Conservation (phyloP, 495 filamentous ascomycete genomes). For the Penicillium cinerascens region DNA sequence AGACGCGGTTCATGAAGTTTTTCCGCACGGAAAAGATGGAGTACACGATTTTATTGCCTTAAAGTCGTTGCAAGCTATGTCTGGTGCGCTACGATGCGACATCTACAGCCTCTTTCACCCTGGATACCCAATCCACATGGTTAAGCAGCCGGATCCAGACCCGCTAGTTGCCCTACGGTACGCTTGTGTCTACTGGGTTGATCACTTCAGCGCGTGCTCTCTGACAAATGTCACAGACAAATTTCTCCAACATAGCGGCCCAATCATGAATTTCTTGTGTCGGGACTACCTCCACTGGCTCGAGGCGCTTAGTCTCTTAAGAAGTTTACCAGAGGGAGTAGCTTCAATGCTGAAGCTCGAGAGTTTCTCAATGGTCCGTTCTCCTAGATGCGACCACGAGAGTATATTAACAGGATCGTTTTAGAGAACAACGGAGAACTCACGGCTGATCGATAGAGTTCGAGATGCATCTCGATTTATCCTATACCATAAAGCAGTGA, state of each 20-base stretch:
- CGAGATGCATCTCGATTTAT: constrained; percentile 31
- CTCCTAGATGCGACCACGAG: not conserved
- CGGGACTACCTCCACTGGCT: constrained; percentile 35
- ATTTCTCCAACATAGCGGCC: constrained; percentile 4
- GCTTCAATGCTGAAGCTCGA: constrained; percentile 11
- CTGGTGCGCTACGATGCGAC: no score
- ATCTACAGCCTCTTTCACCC: no score
- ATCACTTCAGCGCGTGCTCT: constrained; percentile 22
- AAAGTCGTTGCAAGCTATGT: no score
- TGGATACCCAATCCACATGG: no score
- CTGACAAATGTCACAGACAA: not conserved
- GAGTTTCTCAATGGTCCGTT: constrained; percentile 7
- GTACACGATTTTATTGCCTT: not conserved
- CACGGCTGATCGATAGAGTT: constrained; percentile 14
- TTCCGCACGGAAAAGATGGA: no score
- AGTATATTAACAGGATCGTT: not conserved
- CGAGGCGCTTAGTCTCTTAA: constrained; percentile 30
- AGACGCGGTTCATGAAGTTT: no score
- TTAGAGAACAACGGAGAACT: not conserved
- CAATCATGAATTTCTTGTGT: constrained; percentile 18
- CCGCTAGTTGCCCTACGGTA: no score
- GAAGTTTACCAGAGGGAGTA: constrained; percentile 23
- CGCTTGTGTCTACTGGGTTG: constrained; percentile 31
- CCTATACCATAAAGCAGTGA: constrained; percentile 13
- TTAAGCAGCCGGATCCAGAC: no score